Evolutionary conservation across 2,329 filamentous ascomycete genomes (phyloP), one percentile per base, ranked within the genome.

Genomic region (Pestalotiopsis sp.): DNA sequence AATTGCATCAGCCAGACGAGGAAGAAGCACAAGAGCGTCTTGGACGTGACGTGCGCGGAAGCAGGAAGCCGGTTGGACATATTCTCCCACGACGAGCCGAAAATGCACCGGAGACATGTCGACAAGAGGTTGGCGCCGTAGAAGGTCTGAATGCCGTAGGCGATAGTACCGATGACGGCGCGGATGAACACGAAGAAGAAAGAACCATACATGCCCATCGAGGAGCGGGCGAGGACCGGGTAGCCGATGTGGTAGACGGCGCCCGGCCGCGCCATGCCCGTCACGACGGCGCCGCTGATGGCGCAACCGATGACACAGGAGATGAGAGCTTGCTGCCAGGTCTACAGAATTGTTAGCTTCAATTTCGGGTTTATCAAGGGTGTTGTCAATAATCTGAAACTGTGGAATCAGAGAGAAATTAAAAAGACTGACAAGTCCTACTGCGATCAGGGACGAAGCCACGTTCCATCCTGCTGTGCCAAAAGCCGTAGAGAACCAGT

Each of bases 201-300:
- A 2, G 80, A 77, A n/a, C 81, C 81, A 75, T 79, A 83, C 73
- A 81, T 81, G 17, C 81, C 81, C 78, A 80, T 81, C 25, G 79
- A 76, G 0, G 77, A 76, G 14, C 81, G 76, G 61, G 76, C 79
- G 36, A 81, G 77, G 12, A 82, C 76, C 13, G 81, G 79, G 69
- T 74, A 77, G 64, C 75, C 75, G 0, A 77, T 64, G 60, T 77
- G 75, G 17, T 76, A 77, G 69, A 69, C 73, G 3, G 68, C 75
- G 0, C 75, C 75, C n/a, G 45, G 1, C 17, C 74, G 66, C 5
- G 75, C 75, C 74, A 77, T 76, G 14, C 17, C n/a, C 2, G 45
- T 52, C 14, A 52, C 45, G n/a, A 67, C 66, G 9, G 75, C 71
- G 17, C 77, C 71, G 55, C 75, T 64, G 36, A 76, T 25, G 25